phyloP scores from a whole-genome alignment of 1,284 basidiomycete genomes.

The Malassezia obtusa region DNA sequence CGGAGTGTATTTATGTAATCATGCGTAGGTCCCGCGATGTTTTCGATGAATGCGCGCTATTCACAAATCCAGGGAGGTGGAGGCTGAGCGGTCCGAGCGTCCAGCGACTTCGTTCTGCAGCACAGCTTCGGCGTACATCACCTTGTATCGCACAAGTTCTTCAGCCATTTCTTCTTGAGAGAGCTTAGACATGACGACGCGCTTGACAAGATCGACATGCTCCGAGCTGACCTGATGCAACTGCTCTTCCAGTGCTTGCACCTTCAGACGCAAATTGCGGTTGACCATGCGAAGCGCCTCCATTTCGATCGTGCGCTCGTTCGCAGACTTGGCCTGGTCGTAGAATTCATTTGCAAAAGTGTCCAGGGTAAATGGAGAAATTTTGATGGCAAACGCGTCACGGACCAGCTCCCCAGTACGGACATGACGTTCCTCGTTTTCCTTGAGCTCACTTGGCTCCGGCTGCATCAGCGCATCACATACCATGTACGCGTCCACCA shows the following conservation, averaged over 20 bases:
- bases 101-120: conserved; percentile 20
- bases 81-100: not conserved
- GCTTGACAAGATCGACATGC: conserved; percentile 45
- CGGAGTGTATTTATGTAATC: too few relatives aligned
- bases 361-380: conserved; percentile 38
- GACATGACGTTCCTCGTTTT: not conserved
- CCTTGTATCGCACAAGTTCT: conserved; percentile 41
- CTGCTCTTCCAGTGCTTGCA: conserved; percentile 40
- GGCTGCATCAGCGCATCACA: not conserved
- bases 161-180: conserved; percentile 47
- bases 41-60: too few relatives aligned
- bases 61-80: not conserved
- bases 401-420: conserved; percentile 33
- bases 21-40: too few relatives aligned
- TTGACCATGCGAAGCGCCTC: conserved; percentile 43
- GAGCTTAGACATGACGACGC: conserved; percentile 39
- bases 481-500: conserved; percentile 35
- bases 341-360: conserved; percentile 41
- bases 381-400: conserved; percentile 40
- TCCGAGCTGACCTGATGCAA: conserved; percentile 33
- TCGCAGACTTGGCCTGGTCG: conserved; percentile 31
- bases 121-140: conserved; percentile 39
- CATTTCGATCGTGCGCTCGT: conserved; percentile 38
- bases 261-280: conserved; percentile 31
- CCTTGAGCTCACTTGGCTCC: not conserved